A percentile compares a stretch with the other conserved stretches of the same genome.
These are phyloP conservation scores for Karstenula rhodostoma DNA, from an alignment of 2,329 filamentous ascomycete genomes.

Conservation along the genomic window DNA sequence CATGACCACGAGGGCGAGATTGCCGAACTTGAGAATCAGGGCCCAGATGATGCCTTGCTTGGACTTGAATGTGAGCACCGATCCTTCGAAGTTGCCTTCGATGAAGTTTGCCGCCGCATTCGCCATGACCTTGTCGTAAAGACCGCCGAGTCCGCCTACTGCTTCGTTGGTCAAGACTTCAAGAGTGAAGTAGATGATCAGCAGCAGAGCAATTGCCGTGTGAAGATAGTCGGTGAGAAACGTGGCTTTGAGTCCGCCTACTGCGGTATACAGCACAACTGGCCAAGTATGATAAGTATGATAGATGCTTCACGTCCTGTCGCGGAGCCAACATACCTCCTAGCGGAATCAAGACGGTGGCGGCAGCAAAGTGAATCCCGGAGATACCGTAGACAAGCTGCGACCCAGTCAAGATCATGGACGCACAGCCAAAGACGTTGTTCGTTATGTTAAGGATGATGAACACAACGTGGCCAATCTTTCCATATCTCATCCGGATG, in stretches of 20 bases:
- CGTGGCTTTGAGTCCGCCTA: slow-evolving; percentile 30
- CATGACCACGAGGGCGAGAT: slow-evolving; percentile 52
- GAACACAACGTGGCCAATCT: slow-evolving; percentile 75
- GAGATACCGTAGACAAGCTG: slow-evolving; percentile 70
- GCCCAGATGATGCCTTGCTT: slow-evolving; percentile 61
- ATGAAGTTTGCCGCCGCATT: slow-evolving; percentile 57
- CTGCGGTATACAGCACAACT: slow-evolving; percentile 40
- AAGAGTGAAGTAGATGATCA: slow-evolving; percentile 59
- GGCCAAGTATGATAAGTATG: neutral
- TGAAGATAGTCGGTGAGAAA: slow-evolving; percentile 64
- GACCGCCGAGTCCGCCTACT: slow-evolving; percentile 56
- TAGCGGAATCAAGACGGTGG: slow-evolving; percentile 55
- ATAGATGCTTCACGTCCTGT: neutral
- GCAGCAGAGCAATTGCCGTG: slow-evolving; percentile 62
- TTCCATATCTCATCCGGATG: slow-evolving; percentile 80
- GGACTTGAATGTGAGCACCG: slow-evolving; percentile 65
- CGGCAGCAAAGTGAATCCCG: slow-evolving; percentile 42
- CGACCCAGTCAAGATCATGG: slow-evolving; percentile 86
- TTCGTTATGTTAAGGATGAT: slow-evolving; percentile 82
- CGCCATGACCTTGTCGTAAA: slow-evolving; percentile 61
- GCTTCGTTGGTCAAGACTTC: slow-evolving; percentile 58
- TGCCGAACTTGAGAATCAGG: slow-evolving; percentile 55
- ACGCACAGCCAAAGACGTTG: slow-evolving; percentile 77
- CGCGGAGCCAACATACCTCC: slow-evolving; percentile 13
- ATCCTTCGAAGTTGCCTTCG: slow-evolving; percentile 61